Evolutionary conservation across 495 filamentous ascomycete species (phyloP), one percentile per base, ranked within the genome.

Genomic region (Penicillium herquei): DNA sequence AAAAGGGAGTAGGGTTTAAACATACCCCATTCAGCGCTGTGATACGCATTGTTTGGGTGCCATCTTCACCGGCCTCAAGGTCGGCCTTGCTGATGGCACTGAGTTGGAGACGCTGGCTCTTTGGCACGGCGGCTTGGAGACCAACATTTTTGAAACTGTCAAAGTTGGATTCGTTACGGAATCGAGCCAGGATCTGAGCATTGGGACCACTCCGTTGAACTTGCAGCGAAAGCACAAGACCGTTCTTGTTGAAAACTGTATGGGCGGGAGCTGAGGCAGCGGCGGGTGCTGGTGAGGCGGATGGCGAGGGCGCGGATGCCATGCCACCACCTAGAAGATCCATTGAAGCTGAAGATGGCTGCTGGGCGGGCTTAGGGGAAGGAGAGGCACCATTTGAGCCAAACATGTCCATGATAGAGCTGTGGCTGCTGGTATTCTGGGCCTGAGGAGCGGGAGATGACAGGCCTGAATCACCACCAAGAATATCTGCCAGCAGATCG

Each of bases 121-220:
- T 97, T 6, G 94, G 95, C 56, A 98, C 94, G 5, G 94, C 94
- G 44, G 92, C 95, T 70, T 98, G 95, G 49, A 98, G 66, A 6
- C 85, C 86, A 14, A 97, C 88, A 34, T 75, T 81, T 13, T 83
- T 79, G 44, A 98, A 79, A n/a, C 71, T 64, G 30, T 76, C 76
- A 48, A 85, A 83, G 50, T 81, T 82, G 12, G 85, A 87, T 1
- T 72, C 78, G 67, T 97, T 98, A 12, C 79, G 78, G 81, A 98
- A 97, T 6, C 88, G 84, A 14, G 91, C 90, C 30, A 87, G 74
- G 8, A 96, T 85, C 64, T 96, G 91, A 16, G 78, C 79, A 6
- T 77, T 78, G 32, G 84, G 84, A 5, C 87, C 82, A 50, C 85
- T 90, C 13, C 93, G 82, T 69, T 96, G 91, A 13, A 93, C 79